Conservation (phyloP, 2,329 filamentous ascomycete genomes). For the Ophiostoma himal-ulmi region DNA sequence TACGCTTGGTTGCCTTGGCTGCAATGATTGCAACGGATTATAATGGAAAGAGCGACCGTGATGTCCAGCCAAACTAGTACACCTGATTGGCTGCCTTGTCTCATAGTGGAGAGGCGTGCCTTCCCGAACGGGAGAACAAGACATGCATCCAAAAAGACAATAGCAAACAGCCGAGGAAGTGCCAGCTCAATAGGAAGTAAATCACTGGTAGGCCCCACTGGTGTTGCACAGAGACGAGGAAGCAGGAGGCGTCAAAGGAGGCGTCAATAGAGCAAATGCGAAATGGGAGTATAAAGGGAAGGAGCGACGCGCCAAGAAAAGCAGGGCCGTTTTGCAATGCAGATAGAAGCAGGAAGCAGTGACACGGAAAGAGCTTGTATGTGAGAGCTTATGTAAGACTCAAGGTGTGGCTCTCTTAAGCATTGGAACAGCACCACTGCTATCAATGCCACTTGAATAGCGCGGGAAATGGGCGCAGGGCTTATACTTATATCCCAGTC, state of each 20-base stretch:
- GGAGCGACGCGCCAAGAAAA: not conserved
- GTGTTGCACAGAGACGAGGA: not conserved
- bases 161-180: not conserved
- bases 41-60: constrained; percentile 18
- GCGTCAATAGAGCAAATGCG: not conserved
- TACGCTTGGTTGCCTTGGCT: not conserved
- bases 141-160: not conserved
- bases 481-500: no score
- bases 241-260: not conserved
- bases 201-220: not conserved
- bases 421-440: not conserved
- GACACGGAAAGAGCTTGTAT: not conserved
- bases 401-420: not conserved
- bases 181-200: not conserved
- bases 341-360: not conserved
- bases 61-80: not conserved
- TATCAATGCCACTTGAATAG: not conserved
- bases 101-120: not conserved
- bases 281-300: not conserved
- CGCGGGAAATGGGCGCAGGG: no score
- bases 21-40: not conserved
- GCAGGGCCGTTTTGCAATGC: not conserved
- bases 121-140: not conserved
- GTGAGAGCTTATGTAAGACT: not conserved
- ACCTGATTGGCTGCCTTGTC: constrained; percentile 8